Base-by-base conservation (phyloP, 805 yeast genomes). In the Ogataea saltuana region DNA sequence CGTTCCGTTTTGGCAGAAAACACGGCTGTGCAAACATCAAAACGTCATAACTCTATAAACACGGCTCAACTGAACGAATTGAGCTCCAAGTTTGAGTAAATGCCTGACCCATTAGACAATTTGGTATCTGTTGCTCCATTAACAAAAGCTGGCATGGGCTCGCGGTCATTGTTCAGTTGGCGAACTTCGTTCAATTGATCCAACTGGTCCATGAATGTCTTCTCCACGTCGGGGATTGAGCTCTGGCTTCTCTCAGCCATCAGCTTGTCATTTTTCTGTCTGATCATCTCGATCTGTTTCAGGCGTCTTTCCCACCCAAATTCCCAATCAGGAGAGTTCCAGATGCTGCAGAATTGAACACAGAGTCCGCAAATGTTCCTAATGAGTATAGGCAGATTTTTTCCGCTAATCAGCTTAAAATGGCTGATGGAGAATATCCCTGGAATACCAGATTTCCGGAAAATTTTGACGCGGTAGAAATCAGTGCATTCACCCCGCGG, bases 351-450 rank as follows among this genome's bases (percentile, higher is more conserved):
- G 62, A 87, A 85, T 46, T 80, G 83, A 50, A 78, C 76, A 3
- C 89, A 83, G 41, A 80, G 71, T 16, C 83, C 58, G 2, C 86
- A 79, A 47, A 84, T 64, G 48, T 83, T 84, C 36, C 95, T 71
- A 8, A 88, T 75, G 58, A 82, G 81, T 4, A 68, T 64, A 0
- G 95, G 74, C 36, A 89, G 64, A 23, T 79, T 75, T 33, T 70
- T 72, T 41, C 72, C 81, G 13, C 82, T 74, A 6, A 88, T 69
- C 18, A 88, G 68, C 64, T 88, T 88, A 63, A 83, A 76, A 55
- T 85, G 90, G 33, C 85, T 76, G 0, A 90, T 80, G 0, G 95
- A 82, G 55, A 86, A 80, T 7, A 86, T 71, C 3, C 85, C 88
- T 3, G 91, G 91, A 8, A 86, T 80, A 2, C 88, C 90, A 3